A percentile compares a stretch with the other conserved stretches of the same genome.
Conservation (phyloP, 169 alveolate genomes). For the Plasmodium vivax region DNA sequence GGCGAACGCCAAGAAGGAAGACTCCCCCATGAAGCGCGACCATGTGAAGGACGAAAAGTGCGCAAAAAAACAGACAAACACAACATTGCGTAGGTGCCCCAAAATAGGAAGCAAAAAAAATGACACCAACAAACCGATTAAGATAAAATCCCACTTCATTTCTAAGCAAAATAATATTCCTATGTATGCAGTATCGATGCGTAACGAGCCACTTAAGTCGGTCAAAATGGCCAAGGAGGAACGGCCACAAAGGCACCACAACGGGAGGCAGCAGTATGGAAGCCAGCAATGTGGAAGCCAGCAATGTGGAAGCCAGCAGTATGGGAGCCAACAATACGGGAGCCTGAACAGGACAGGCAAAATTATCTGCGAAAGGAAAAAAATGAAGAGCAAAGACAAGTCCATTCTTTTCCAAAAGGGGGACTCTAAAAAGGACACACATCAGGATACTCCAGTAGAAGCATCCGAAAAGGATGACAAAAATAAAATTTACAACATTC, state of each 20-base stretch:
- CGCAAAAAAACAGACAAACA: not conserved
- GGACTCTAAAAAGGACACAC: not conserved
- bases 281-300: not conserved
- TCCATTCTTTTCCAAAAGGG: not conserved
- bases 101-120: conserved; percentile 22
- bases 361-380: not conserved
- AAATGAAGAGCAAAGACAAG: not conserved
- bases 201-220: conserved; percentile 14
- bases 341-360: not conserved
- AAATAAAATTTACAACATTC: not conserved
- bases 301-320: not conserved
- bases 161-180: conserved; percentile 34
- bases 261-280: not conserved
- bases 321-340: not conserved
- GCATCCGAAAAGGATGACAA: not conserved
- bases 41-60: not conserved
- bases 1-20: not conserved
- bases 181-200: not conserved
- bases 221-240: conserved; percentile 1
- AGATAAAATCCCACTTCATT: conserved; percentile 37
- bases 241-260: not conserved
- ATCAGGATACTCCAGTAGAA: not conserved
- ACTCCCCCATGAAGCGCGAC: not conserved
- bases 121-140: conserved; percentile 5
- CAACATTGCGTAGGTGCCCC: not conserved